Conservation (phyloP, 1,139 yeast species). For the Eremothecium coryli region DNA sequence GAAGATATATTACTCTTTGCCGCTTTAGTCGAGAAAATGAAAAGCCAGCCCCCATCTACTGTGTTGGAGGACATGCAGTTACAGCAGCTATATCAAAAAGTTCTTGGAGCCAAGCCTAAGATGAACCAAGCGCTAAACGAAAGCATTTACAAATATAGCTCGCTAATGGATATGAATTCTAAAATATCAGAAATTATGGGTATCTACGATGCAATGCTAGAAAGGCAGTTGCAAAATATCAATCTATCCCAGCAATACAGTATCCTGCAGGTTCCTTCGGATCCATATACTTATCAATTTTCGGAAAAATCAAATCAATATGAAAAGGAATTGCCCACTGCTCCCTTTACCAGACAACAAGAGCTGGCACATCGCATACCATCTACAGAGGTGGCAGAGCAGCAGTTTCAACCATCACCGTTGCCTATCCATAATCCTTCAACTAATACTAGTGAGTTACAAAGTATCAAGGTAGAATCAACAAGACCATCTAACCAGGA, state of each 20-base stretch:
- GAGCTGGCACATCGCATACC: background rate
- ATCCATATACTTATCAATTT: conserved; percentile 17
- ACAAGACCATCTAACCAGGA: background rate
- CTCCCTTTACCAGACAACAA: background rate
- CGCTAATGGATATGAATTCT: conserved; percentile 66
- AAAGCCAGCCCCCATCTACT: conserved; percentile 43
- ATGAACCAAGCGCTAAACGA: conserved; percentile 56
- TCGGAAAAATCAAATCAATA: background rate
- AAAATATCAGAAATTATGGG: conserved; percentile 72
- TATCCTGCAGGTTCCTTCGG: conserved; percentile 22
- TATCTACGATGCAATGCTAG: conserved; percentile 70
- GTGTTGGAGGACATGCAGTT: conserved; percentile 53
- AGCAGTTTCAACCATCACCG: background rate
- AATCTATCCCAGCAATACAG: conserved; percentile 26
- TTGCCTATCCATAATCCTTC: background rate
- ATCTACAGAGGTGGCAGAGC: background rate
- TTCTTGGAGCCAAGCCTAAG: conserved; percentile 64
- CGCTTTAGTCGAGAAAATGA: conserved; percentile 49
- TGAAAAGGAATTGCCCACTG: background rate
- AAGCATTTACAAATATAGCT: conserved; percentile 59
- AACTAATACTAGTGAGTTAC: no score
- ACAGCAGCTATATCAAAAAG: conserved; percentile 54
- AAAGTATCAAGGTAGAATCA: no score
- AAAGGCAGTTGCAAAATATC: conserved; percentile 40
- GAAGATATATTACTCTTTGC: conserved; percentile 69